Evolutionary conservation across 2,329 filamentous ascomycete genomes (phyloP), one percentile per base, ranked within the genome.

Genomic region (Shiraia sp.): DNA sequence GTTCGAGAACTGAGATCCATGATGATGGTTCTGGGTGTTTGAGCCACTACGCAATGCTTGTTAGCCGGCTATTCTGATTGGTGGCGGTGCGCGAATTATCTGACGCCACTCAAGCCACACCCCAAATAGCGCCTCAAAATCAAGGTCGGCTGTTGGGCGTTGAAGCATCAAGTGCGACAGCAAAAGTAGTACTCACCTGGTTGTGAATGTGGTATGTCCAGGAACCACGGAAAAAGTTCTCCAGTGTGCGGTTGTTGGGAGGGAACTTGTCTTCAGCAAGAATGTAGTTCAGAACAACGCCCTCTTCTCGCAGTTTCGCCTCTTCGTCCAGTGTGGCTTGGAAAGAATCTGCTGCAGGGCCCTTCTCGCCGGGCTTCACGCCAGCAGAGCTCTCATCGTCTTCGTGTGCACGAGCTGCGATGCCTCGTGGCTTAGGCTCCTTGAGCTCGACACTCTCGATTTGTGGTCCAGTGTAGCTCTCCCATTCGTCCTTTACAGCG

Each of bases 191-290:
- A 61, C 72, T 62, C 62, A 79, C 76, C 68, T 79, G 78, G 49
- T 80, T 80, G 55, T 81, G 78, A 45, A 80, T 75, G 56, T 81
- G 78, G 56, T 80, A 81, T 19, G 76, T 79, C 75, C 76, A 81
- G 15, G 76, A 74, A 1, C 78, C 78, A 5, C 73, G 69, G 65
- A 80, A 80, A 62, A 80, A 81, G 52, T 80, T 76, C 54, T 78
- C 74, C 33, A 80, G 42, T 1, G 76, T 80, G 27, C 78, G 71
- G 53, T 80, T 80, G 47, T 76, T 80, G n/a, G 76, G 76, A 13
- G 77, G 76, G 53, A 75, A 80, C 24, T 73, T 73, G 54, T 80
- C 77, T 39, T 77, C 72, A 13, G 74, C 67, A 14, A 77, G 60
- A 14, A 64, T 63, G 55, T 80, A 80, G 36, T 76, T 67, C 3